Percentiles rank a stretch among this genome's conserved stretches.
Conservation (phyloP, 345 rosid species). For the Pugionium cornutum region DNA sequence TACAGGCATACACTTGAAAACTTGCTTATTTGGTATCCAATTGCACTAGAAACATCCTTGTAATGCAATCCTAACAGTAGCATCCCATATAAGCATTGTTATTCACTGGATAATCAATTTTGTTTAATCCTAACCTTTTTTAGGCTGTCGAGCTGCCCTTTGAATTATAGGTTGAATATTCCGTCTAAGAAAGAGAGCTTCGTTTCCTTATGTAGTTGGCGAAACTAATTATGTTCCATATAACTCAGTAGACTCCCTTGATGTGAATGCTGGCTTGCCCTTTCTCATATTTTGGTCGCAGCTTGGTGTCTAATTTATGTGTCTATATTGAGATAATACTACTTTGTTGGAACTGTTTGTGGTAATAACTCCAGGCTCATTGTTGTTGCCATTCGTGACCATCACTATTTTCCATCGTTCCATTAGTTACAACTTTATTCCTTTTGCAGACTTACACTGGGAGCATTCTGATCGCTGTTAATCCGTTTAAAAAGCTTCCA, state of each 20-base stretch:
- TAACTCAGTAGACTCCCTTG: slow-evolving; percentile 15
- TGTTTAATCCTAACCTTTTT: not conserved
- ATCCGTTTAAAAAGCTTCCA: slow-evolving; percentile 98
- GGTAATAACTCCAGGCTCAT: slow-evolving; percentile 14
- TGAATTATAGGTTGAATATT: slow-evolving; percentile 8
- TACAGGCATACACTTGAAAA: not conserved
- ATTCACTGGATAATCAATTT: not conserved
- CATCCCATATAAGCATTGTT: slow-evolving; percentile 6
- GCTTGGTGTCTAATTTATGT: slow-evolving; percentile 17
- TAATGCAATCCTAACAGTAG: slow-evolving; percentile 1
- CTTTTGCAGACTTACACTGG: slow-evolving; percentile 87
- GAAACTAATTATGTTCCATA: slow-evolving; percentile 11
- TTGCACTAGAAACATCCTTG: slow-evolving; percentile 6
- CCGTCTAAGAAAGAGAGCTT: slow-evolving; percentile 5
- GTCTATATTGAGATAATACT: slow-evolving; percentile 18
- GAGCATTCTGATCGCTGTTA: slow-evolving; percentile 95
- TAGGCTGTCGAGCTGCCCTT: not conserved
- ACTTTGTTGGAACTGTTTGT: slow-evolving; percentile 12
- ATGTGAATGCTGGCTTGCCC: slow-evolving; percentile 21
- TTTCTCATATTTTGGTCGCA: slow-evolving; percentile 19
- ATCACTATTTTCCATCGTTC: slow-evolving; percentile 11
- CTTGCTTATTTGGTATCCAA: slow-evolving; percentile 22
- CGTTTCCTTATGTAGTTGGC: slow-evolving; percentile 4
- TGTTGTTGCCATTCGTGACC: slow-evolving; percentile 15
- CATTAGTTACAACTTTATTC: slow-evolving; percentile 13